A percentile compares a stretch with the other conserved stretches of the same genome.
Conservation (phyloP, 2,329 filamentous ascomycete species). For the Penicillium sp. region DNA sequence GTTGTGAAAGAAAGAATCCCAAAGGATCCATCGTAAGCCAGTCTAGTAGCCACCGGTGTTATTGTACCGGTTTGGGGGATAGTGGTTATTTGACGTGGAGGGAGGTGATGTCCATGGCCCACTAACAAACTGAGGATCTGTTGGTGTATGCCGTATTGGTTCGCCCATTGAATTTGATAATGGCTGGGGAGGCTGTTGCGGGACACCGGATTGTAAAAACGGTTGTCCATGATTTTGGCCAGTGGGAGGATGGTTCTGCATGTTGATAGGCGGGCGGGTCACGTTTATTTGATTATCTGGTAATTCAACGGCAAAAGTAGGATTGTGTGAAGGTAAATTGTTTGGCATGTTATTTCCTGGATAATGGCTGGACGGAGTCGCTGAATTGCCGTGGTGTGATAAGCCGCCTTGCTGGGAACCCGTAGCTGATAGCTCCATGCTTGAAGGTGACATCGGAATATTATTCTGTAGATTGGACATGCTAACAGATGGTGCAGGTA, state of each 20-base stretch:
- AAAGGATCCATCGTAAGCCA: neutral
- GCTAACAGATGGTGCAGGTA: neutral
- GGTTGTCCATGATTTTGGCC: constrained; percentile 3
- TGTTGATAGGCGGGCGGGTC: neutral
- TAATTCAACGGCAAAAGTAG: constrained; percentile 11
- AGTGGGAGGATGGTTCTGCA: neutral
- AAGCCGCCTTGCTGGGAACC: neutral
- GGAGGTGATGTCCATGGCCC: constrained; percentile 25
- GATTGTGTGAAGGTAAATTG: neutral
- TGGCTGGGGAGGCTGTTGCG: constrained; percentile 1
- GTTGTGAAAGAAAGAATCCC: neutral
- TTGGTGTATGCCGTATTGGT: constrained; percentile 11
- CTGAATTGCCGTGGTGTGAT: neutral
- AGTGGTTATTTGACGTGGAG: constrained; percentile 2
- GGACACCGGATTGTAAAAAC: neutral
- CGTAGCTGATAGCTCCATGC: neutral
- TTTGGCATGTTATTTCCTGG: neutral
- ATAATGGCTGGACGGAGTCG: constrained; percentile 2
- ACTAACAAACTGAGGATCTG: constrained; percentile 28
- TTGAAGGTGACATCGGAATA: neutral
- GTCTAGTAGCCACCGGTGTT: constrained; percentile 6
- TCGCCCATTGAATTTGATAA: neutral
- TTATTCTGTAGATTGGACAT: neutral
- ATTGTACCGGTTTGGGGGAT: constrained; percentile 6
- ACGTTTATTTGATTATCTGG: constrained; percentile 7